phyloP scores from a whole-genome alignment of 1,139 yeast genomes.

The Taphrina deformans region DNA sequence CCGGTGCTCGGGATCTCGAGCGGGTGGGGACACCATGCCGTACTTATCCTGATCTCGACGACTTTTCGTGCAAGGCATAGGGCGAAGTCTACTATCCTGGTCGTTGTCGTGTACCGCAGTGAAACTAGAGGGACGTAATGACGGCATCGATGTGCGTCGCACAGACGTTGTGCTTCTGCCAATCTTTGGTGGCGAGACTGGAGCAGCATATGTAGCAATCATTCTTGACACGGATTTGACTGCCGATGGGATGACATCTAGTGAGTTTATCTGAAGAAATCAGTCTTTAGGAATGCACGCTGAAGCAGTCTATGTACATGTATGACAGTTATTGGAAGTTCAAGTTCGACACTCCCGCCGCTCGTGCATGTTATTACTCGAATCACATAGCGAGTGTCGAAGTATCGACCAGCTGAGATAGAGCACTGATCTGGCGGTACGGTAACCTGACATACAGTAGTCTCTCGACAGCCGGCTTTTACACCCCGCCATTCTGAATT shows the following conservation, averaged over 20 bases:
- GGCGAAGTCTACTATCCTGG: neutral
- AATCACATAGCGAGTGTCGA: slow-evolving; percentile 19
- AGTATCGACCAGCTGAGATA: slow-evolving; percentile 33
- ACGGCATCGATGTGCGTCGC: slow-evolving; percentile 8
- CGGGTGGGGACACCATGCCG: neutral
- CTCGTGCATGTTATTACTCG: neutral
- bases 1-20: neutral
- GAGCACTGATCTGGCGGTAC: slow-evolving; percentile 34
- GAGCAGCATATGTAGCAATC: slow-evolving; percentile 15
- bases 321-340: slow-evolving; percentile 22
- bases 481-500: slow-evolving; percentile 34
- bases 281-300: neutral
- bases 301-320: neutral
- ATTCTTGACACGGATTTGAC: slow-evolving; percentile 24
- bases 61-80: neutral
- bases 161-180: neutral
- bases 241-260: slow-evolving; percentile 26
- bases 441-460: slow-evolving; percentile 20
- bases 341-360: slow-evolving; percentile 21
- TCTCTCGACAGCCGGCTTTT: slow-evolving; percentile 24
- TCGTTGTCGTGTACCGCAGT: neutral
- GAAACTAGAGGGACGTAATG: neutral
- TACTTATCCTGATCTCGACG: neutral
- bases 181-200: neutral
- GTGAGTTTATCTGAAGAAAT: slow-evolving; percentile 17